Base-by-base conservation (phyloP, 225 moss, liverwort and hornwort genomes). In the Pleurozium schreberi region DNA sequence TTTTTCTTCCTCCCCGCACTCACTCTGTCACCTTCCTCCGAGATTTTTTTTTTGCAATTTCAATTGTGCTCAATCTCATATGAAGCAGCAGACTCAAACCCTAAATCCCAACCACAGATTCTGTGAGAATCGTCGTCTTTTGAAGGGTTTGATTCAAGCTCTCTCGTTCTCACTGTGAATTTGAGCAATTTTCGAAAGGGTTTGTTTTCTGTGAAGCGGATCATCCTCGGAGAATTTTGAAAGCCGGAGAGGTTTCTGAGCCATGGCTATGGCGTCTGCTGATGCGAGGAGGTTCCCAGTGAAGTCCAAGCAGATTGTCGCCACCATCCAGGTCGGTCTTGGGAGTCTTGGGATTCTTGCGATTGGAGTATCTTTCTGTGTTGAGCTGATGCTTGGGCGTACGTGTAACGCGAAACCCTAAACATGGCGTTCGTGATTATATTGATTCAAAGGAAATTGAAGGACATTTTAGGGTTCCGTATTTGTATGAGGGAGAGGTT, bases 271-370 rank as follows among this genome's bases (percentile, higher is more conserved):
- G 92, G 88, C 83, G 88, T 74, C 92, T 42, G 10, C 75, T 67
- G 58, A 20, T 36, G 45, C 58, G 68, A 80, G 80, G 80, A 90
- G 87, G 80, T 93, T 93, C n/a, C 91, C 91, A 27, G 92, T 93
- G 67, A 85, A 90, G 52, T 92, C 92, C 45, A 93, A 93, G 83
- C 92, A 93, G 26, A 53, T 93, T 40, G 93, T 92, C 68, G 26
- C 89, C 80, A 79, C 83, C 40, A 93, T 93, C 67, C 92, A 91
- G 92, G 93, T 93, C 84, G n/a, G 77, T n/a, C 61, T 64, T 31
- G 81, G 61, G 31, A 61, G 31, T 42, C 33, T n/a, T 11, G 47
- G 30, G 49, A 81, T 8, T 75, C 58, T 30, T 67, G 12, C 14
- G 52, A 38, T 67, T 27, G n/a, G 18, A 66, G 65, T 50, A 33